A percentile compares a stretch with the other conserved stretches of the same genome.
These are phyloP conservation scores for Vanderwaltozyma yarrowii DNA, from an alignment of 805 yeast species.

Conservation along the genomic window DNA sequence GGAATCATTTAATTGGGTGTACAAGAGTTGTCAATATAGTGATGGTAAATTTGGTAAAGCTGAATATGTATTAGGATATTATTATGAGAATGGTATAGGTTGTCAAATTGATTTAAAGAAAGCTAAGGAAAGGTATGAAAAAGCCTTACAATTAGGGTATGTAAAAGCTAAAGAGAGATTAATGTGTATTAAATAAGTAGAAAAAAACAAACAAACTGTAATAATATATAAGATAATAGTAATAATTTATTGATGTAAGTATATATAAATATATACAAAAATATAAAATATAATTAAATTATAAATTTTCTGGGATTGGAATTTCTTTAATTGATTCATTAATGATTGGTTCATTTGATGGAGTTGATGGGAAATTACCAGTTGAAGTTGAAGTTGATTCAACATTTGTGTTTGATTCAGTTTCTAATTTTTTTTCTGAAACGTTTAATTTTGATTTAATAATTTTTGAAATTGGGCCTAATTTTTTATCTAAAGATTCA, in stretches of 20 bases:
- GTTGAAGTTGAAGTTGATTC: constrained; percentile 50
- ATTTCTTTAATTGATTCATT: constrained; percentile 7
- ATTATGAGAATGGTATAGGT: constrained; percentile 57
- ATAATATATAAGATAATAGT: background rate
- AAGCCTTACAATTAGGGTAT: constrained; percentile 56
- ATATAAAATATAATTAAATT: background rate
- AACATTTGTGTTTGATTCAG: constrained; percentile 18
- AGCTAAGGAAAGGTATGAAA: constrained; percentile 42
- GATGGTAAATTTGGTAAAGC: constrained; percentile 51
- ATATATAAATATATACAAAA: background rate
- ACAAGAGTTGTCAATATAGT: constrained; percentile 38
- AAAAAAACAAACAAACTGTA: background rate
- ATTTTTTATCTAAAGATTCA: constrained; percentile 44
- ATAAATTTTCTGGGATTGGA: background rate
- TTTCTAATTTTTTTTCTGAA: constrained; percentile 1
- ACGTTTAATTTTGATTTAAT: constrained; percentile 32
- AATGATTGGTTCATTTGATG: constrained; percentile 23
- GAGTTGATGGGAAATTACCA: constrained; percentile 32
- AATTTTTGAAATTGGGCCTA: constrained; percentile 58
- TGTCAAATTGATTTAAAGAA: constrained; percentile 33
- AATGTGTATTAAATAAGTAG: background rate
- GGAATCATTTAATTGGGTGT: constrained; percentile 61
- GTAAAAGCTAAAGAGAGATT: constrained; percentile 36
- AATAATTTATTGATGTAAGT: background rate
- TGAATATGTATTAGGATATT: constrained; percentile 60